Base-by-base conservation (phyloP, 257 asterid genomes). In the Verbascum thapsus region DNA sequence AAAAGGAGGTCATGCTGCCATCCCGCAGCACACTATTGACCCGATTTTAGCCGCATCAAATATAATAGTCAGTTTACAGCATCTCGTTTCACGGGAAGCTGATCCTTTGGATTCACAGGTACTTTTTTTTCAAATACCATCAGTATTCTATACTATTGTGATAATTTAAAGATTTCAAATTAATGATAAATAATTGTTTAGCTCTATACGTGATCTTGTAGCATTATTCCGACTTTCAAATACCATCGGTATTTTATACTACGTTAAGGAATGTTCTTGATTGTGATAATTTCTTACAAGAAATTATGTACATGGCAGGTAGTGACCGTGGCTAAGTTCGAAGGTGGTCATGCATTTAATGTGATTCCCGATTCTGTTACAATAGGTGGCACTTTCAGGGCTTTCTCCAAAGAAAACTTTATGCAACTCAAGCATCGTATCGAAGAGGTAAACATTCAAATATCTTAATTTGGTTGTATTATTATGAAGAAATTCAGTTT, bases 71-170 rank as follows among this genome's bases (percentile, higher is more conserved):
- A 84, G 81, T 44, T 76, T 87, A 58, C 95, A 87, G 75, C 88
- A 80, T 39, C 82, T 87, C 43, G 80, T 84, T 63, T 87, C 95
- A 4, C 80, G 95, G n/a, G 88, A 84, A 75, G 78, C 92, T 40
- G 90, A 87, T 80, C 95, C 95, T 16, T 72, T 84, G 45, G 92
- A 87, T 72, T 78, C 95, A 23, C 89, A 84, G 92, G 92, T 84
- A 15, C 2, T 11, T 11, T 7, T 26, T 23, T 32, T 15, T n/a
- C n/a, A n/a, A n/a, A n/a, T n/a, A n/a, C n/a, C n/a, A n/a, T n/a
- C n/a, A n/a, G n/a, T n/a, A n/a, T n/a, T n/a, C n/a, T n/a, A n/a
- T n/a, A n/a, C n/a, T n/a, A n/a, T n/a, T n/a, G n/a, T n/a, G 7
- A 58, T 58, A 3, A 16, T 19, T 41, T 39, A 47, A 11, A n/a